These are phyloP conservation scores for Gautieria morchelliformis DNA, from an alignment of 768 basidiomycete genomes.

Conservation along the genomic window DNA sequence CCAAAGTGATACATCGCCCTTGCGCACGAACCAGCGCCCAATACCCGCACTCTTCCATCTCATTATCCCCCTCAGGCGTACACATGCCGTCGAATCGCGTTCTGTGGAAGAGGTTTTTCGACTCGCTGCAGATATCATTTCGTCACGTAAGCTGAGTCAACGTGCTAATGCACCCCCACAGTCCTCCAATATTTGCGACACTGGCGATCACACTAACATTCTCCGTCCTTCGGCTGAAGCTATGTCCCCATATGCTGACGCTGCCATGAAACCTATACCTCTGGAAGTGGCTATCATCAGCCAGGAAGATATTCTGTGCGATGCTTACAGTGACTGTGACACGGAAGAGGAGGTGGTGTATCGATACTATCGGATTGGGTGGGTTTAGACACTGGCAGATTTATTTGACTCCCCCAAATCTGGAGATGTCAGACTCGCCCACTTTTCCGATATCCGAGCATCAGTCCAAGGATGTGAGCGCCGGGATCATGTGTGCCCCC, in stretches of 20 bases:
- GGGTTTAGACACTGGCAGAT: constrained; percentile 27
- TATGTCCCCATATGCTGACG: not conserved
- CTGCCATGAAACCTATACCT: not conserved
- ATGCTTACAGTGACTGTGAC: constrained; percentile 29
- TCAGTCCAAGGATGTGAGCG: too few relatives aligned
- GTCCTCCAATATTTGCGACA: constrained; percentile 1
- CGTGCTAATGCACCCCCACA: not conserved
- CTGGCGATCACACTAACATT: not conserved
- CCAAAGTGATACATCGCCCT: not conserved
- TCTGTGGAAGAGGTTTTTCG: constrained; percentile 51
- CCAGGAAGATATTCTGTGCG: constrained; percentile 48
- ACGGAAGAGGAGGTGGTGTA: constrained; percentile 52
- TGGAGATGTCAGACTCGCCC: too few relatives aligned
- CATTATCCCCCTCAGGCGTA: constrained; percentile 64
- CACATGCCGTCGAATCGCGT: constrained; percentile 48
- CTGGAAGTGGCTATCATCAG: constrained; percentile 40
- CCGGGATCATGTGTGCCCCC: too few relatives aligned
- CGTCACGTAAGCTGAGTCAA: not conserved
- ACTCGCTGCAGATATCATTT: constrained; percentile 1
- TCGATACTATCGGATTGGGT: constrained; percentile 62
- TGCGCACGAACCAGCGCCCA: constrained; percentile 2
- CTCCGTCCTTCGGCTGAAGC: not conserved
- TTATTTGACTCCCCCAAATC: too few relatives aligned
- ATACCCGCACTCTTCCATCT: constrained; percentile 46
- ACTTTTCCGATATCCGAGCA: too few relatives aligned